Conservation (phyloP, 495 filamentous ascomycete species). For the Penicillium ucsense region DNA sequence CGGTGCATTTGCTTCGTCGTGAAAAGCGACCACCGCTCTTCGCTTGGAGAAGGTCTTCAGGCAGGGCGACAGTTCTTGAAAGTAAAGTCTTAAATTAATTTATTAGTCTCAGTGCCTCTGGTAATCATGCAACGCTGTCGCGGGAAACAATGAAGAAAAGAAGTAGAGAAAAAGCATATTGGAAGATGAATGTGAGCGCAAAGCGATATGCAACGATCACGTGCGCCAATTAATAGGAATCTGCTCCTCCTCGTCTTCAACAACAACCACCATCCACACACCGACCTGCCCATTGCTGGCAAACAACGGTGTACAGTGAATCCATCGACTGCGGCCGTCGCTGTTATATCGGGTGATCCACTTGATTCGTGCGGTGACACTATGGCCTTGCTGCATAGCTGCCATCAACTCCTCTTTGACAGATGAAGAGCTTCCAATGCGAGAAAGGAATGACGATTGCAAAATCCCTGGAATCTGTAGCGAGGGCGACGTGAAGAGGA, state of each 20-base stretch:
- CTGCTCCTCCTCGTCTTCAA: constrained; percentile 34
- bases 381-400: constrained; percentile 47
- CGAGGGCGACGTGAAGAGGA: constrained; percentile 12
- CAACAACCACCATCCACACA: constrained; percentile 55
- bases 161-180: not conserved
- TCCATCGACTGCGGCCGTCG: constrained; percentile 44
- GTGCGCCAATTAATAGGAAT: constrained; percentile 9
- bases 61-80: too few species aligned
- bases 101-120: too few species aligned
- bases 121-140: not conserved
- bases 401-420: constrained; percentile 47
- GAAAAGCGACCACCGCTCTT: too few species aligned
- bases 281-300: constrained; percentile 47
- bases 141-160: not conserved
- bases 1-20: too few species aligned
- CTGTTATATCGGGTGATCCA: constrained; percentile 40
- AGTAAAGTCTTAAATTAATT: too few species aligned
- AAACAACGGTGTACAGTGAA: constrained; percentile 51
- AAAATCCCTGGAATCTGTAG: constrained; percentile 14
- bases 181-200: not conserved
- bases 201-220: not conserved
- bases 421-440: constrained; percentile 42
- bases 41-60: too few species aligned
- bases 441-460: constrained; percentile 27
- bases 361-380: constrained; percentile 54